phyloP scores from a whole-genome alignment of 139 green algal species.

The Picochlorum sp. region DNA sequence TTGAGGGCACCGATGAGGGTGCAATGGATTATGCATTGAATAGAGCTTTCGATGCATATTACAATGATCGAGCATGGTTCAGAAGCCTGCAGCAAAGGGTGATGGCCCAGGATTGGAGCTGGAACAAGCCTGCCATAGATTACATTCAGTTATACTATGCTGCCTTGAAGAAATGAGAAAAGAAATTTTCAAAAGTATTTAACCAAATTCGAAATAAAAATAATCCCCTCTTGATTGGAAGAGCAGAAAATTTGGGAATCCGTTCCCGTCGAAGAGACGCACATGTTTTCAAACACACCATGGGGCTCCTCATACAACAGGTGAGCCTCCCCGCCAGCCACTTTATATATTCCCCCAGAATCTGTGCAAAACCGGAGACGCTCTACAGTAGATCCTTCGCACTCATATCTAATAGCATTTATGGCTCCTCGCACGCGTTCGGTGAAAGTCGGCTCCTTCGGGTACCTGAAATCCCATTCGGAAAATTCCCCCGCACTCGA shows the following conservation, averaged over 20 bases:
- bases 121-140: slow-evolving; percentile 85
- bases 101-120: slow-evolving; percentile 88
- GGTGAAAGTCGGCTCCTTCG: not conserved
- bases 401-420: not conserved
- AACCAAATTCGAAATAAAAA: slow-evolving; percentile 14
- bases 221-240: slow-evolving; percentile 7
- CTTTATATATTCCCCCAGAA: not conserved
- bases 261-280: not conserved
- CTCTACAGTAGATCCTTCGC: not conserved
- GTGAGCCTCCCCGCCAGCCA: not conserved
- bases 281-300: slow-evolving; percentile 1
- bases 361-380: not conserved
- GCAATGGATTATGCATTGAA: slow-evolving; percentile 92
- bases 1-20: slow-evolving; percentile 69
- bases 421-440: not conserved
- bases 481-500: not conserved
- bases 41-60: slow-evolving; percentile 20
- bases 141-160: slow-evolving; percentile 96
- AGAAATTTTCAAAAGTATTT: slow-evolving; percentile 7
- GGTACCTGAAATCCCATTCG: slow-evolving; percentile 7
- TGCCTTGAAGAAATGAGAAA: slow-evolving; percentile 31
- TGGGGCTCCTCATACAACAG: not conserved
- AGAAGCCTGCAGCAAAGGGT: slow-evolving; percentile 34
- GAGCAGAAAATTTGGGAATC: slow-evolving; percentile 8
- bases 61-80: slow-evolving; percentile 42